A percentile compares a stretch with the other conserved stretches of the same genome.
Evolutionary conservation across 208 protist species (phyloP).

Genomic region (Plasmodiophora brassicae): DNA sequence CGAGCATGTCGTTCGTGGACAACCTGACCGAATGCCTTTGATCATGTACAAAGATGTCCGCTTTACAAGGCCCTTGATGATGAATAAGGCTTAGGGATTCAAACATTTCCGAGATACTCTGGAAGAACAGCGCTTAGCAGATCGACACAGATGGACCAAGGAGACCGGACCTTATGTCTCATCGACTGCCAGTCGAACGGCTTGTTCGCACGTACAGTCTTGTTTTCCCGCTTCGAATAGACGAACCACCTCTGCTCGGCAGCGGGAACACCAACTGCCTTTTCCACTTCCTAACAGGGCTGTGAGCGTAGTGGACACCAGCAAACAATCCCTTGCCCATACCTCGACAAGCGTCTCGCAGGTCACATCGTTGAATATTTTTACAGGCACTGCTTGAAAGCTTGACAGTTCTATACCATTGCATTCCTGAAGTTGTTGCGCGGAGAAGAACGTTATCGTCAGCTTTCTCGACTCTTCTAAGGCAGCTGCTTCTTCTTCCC

Average conservation of each 20-base stretch:
- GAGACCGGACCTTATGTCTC: background rate
- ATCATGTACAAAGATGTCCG: background rate
- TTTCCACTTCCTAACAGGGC: background rate
- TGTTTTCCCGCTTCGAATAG: constrained; percentile 23
- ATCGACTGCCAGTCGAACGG: background rate
- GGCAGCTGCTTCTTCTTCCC: constrained; percentile 36
- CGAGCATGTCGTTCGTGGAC: background rate
- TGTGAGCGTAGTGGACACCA: background rate
- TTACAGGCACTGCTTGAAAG: background rate
- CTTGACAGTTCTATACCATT: background rate
- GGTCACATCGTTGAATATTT: background rate
- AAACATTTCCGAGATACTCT: background rate
- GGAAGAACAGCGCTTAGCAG: background rate
- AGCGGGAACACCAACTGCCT: background rate
- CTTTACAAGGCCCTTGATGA: background rate
- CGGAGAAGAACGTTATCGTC: background rate
- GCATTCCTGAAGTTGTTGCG: background rate
- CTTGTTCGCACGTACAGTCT: background rate
- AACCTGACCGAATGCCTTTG: background rate
- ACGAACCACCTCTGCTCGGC: background rate
- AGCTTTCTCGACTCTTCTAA: constrained; percentile 15
- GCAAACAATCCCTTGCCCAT: background rate
- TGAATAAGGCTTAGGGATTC: background rate
- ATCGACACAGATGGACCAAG: background rate
- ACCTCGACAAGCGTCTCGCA: background rate